Base-by-base conservation (phyloP, 2,329 filamentous ascomycete species). In the Colletotrichum higginsianum region DNA sequence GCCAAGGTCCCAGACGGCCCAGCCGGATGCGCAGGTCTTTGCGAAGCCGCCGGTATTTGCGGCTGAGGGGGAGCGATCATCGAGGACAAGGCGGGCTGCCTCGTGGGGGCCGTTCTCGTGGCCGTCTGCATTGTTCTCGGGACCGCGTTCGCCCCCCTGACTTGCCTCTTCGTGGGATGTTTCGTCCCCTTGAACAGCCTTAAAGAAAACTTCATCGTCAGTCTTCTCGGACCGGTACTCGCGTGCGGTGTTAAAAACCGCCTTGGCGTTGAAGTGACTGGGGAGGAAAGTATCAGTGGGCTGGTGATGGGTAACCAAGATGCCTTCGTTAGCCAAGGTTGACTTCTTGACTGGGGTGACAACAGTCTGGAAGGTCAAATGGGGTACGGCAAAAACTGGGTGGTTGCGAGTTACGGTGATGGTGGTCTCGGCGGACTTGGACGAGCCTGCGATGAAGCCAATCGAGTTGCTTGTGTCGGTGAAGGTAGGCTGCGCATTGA, bases 1-100 rank as follows among this genome's bases (percentile, higher is more conserved):
- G 49, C 47, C 46, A 26, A 50, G 23, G 21, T 62, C 65, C 65
- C 65, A 67, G 65, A 67, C 40, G 13, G 26, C 23, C 65, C 65
- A 67, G 38, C 16, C 16, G 2, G 58, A 11, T 21, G 42, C 8
- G 65, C 65, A 67, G 16, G 65, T 63, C 40, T 63, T 67, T 5
- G n/a, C 13, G 11, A 55, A 55, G 30, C 52, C 52, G 8, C 30
- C 52, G 11, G 52, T n/a, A 18, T 38, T 55, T 11, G 18, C 12
- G 18, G 16, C 16, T 3, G 52, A 38, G 58, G 42, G 23, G 21
- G 61, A 63, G 58, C 58, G 49, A 4, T 42, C 40, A 12, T 50
- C 30, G 40, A 42, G 65, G 7, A 23, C 15, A 40, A 42, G 8
- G 35, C 35, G 35, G 35, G 8, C 9, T 11, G 35, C 35, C 7